Base-by-base conservation (phyloP, 2,329 filamentous ascomycete genomes). In the Botrytis deweyae region DNA sequence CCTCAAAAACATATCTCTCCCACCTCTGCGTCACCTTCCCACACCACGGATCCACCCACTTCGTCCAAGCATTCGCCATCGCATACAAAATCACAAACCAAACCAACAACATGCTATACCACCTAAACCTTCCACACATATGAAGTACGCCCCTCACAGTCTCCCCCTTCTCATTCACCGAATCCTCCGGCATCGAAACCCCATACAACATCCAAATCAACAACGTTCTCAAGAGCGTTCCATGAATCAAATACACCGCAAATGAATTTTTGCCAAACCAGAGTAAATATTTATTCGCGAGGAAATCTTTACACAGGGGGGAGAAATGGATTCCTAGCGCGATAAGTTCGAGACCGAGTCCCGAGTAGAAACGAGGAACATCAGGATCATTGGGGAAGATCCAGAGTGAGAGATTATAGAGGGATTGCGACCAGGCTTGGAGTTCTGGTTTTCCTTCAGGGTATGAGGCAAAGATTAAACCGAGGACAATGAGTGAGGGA, bases 231-330 rank as follows among this genome's bases (percentile, higher is more conserved):
- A 91, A 85, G 44, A 91, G 83, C 0, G 87, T 86, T 61, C 89
- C 89, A 80, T 91, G 89, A 33, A 91, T 82, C 10, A 91, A 84
- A 78, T 91, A 91, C 22, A 91, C 87, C 1, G 89, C 88, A 78
- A 91, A 91, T 63, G 87, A 89, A 81, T 90, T 87, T 78, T 87
- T 88, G 63, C 89, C 89, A 20, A 91, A 85, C 86, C 88, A 91
- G 63, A 89, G 84, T 62, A 91, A 85, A 72, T 85, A 84, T 46
- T 85, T 85, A 74, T 85, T 86, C 6, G 87, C 87, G 4, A 91
- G 84, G 0, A 87, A 76, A 69, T 84, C 84, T 75, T 89, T 88
- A 44, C 87, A 81, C 42, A 81, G 80, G 1, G 84, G 84, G 0
- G 86, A 88, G 77, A 88, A 86, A 78, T 89, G 84, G 75, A 88